Conservation (phyloP, 768 basidiomycete genomes). For the Mrakia hoshinonis region DNA sequence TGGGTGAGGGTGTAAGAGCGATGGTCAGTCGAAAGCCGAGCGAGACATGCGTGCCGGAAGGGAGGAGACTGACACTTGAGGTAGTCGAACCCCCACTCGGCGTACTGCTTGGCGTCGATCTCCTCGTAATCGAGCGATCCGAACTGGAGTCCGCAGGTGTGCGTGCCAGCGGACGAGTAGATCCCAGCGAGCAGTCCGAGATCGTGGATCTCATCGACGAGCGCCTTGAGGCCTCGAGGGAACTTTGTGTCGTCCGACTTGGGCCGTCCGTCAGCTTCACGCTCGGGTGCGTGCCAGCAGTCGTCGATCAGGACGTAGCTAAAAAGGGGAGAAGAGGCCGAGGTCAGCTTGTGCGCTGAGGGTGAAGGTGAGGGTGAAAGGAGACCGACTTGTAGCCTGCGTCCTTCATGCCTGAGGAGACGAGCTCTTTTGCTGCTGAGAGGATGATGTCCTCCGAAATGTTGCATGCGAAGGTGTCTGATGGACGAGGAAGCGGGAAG, state of each 20-base stretch:
- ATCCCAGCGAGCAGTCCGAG: constrained; percentile 39
- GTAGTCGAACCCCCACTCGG: constrained; percentile 38
- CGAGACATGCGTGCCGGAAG: neutral
- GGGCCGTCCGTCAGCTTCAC: constrained; percentile 28
- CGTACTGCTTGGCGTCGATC: constrained; percentile 48
- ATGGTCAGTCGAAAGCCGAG: neutral
- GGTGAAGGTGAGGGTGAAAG: neutral
- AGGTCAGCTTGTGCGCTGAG: neutral
- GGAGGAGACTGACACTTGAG: constrained; percentile 21
- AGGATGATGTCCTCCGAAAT: constrained; percentile 42
- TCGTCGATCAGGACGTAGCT: constrained; percentile 22
- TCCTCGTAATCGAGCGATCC: constrained; percentile 47
- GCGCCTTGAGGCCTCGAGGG: constrained; percentile 30
- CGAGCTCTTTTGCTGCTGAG: constrained; percentile 39
- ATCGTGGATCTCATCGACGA: constrained; percentile 31
- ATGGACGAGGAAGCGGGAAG: constrained; percentile 28
- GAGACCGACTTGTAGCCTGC: constrained; percentile 41
- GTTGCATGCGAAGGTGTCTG: constrained; percentile 44
- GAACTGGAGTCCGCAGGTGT: constrained; percentile 42
- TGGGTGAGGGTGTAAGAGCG: neutral
- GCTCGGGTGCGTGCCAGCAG: constrained; percentile 33
- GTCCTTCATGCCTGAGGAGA: constrained; percentile 39
- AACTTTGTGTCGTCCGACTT: constrained; percentile 30
- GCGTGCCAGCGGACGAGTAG: constrained; percentile 35
- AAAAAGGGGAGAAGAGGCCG: neutral